A percentile compares a stretch with the other conserved stretches of the same genome.
Conservation (phyloP, 1,284 basidiomycete species). For the Moniliella sp. region DNA sequence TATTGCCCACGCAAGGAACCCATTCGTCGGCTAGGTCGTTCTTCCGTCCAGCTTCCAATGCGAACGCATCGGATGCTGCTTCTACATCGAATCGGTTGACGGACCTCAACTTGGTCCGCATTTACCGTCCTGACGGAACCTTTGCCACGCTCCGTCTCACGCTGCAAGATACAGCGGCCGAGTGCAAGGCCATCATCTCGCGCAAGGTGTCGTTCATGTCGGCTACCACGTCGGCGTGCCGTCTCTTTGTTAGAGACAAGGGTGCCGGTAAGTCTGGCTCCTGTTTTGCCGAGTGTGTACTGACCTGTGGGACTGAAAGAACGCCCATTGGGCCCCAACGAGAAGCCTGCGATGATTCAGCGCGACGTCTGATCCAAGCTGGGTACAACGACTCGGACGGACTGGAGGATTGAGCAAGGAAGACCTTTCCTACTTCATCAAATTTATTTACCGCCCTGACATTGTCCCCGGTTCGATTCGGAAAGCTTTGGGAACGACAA, state of each 20-base stretch:
- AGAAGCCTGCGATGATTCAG: constrained; percentile 66
- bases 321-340: constrained; percentile 40
- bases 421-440: constrained; percentile 63
- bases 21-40: too few relatives aligned
- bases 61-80: background rate
- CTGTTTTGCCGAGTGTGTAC: constrained; percentile 8
- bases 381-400: constrained; percentile 68
- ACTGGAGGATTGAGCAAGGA: constrained; percentile 57
- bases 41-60: too few relatives aligned
- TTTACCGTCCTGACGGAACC: constrained; percentile 52
- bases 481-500: constrained; percentile 19
- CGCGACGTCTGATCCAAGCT: constrained; percentile 63
- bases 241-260: constrained; percentile 29
- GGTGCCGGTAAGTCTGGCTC: constrained; percentile 6
- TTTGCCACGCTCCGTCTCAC: constrained; percentile 52
- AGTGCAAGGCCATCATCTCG: constrained; percentile 35
- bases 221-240: constrained; percentile 15
- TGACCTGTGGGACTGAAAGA: constrained; percentile 4
- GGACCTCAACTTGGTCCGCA: constrained; percentile 42
- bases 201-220: constrained; percentile 11
- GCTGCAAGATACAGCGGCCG: constrained; percentile 48
- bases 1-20: too few relatives aligned
- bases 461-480: constrained; percentile 38
- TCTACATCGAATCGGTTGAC: background rate
- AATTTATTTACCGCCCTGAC: constrained; percentile 53